A percentile compares a stretch with the other conserved stretches of the same genome.
Conservation (phyloP, 345 rosid species). For the Salix brachista region DNA sequence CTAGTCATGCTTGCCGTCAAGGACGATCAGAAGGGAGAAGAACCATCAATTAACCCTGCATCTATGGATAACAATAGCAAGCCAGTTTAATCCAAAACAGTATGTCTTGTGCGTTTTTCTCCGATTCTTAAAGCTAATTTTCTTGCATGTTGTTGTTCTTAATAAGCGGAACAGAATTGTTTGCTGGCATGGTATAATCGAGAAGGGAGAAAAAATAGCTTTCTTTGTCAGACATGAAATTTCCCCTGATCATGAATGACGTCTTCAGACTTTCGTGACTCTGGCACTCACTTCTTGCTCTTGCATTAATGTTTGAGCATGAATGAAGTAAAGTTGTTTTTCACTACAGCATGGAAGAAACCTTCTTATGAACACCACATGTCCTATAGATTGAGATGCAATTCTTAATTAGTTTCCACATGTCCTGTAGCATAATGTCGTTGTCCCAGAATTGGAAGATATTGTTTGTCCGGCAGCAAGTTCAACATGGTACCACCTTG, state of each 20-base stretch:
- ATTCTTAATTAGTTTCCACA: no score
- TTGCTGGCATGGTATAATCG: neutral
- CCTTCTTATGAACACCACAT: neutral
- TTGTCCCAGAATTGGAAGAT: no score
- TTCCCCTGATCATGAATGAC: neutral
- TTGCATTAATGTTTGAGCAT: no score
- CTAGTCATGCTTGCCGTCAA: conserved; percentile 70
- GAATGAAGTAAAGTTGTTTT: neutral
- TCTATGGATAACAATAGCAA: neutral
- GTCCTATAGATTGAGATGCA: no score
- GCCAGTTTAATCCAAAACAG: conserved; percentile 2
- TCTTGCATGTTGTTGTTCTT: neutral
- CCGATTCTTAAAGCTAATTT: neutral
- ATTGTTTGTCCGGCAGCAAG: no score
- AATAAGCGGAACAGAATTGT: neutral
- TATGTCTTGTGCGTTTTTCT: neutral
- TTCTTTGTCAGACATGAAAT: neutral
- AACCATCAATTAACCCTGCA: neutral
- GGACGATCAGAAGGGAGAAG: conserved; percentile 34
- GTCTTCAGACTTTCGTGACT: neutral
- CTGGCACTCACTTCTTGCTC: neutral
- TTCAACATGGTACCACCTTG: no score
- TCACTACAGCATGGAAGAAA: neutral
- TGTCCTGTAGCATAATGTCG: no score
- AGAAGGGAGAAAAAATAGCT: neutral